Conservation (phyloP, 371 early-diverging fungal species). For the Chytridiales sp. region DNA sequence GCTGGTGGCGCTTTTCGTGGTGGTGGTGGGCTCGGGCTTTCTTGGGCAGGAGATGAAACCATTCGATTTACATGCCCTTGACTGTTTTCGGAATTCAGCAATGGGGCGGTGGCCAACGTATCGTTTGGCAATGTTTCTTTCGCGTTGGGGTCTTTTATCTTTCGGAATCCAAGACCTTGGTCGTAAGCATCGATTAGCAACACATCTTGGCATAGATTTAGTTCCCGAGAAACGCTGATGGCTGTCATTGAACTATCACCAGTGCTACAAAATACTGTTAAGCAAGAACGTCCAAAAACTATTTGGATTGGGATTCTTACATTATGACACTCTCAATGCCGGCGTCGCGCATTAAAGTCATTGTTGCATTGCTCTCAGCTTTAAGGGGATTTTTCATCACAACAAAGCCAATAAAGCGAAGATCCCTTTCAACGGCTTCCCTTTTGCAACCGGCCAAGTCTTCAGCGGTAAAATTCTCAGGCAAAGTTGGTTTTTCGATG, state of each 20-base stretch:
- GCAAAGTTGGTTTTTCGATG: background rate
- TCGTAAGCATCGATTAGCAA: conserved; percentile 28
- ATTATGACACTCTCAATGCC: conserved; percentile 31
- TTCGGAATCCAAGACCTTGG: conserved; percentile 20
- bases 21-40: too few relatives aligned
- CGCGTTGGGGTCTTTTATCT: conserved; percentile 7
- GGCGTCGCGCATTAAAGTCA: conserved; percentile 26
- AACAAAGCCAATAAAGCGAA: conserved; percentile 38
- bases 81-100: too few relatives aligned
- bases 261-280: conserved; percentile 14
- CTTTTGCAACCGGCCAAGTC: conserved; percentile 12
- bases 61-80: too few relatives aligned
- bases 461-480: background rate
- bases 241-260: conserved; percentile 35
- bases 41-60: too few relatives aligned
- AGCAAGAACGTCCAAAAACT: background rate
- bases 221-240: conserved; percentile 26
- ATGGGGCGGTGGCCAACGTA: too few relatives aligned
- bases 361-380: conserved; percentile 19
- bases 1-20: too few relatives aligned
- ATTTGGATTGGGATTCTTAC: background rate
- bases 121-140: too few relatives aligned
- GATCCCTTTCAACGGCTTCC: conserved; percentile 30
- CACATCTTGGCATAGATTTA: conserved; percentile 24
- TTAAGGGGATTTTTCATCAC: conserved; percentile 39